Conservation (phyloP, 163 green algal species). For the Scenedesmus sp. region DNA sequence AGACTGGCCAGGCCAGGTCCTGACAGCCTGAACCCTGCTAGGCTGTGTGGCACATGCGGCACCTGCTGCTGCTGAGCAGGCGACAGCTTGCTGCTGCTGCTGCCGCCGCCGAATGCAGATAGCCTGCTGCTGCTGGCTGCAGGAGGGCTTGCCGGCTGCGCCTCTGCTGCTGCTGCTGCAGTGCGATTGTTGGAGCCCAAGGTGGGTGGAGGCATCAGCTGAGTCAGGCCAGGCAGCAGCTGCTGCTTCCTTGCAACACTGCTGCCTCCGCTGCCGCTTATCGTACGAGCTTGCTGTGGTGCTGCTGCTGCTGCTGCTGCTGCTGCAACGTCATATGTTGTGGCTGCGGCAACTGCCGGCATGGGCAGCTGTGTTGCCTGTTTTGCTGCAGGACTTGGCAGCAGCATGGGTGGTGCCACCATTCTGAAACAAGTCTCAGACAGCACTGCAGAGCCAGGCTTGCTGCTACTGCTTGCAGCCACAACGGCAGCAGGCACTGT, state of each 20-base stretch:
- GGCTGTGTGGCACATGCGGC: neutral
- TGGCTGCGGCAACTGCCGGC: neutral
- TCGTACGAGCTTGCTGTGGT: neutral
- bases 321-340: neutral
- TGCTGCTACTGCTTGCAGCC: slow-evolving; percentile 10
- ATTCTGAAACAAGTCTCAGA: neutral
- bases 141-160: neutral
- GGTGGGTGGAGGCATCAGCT: neutral
- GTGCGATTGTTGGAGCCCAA: neutral
- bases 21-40: neutral
- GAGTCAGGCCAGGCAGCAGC: neutral
- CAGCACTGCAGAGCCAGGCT: neutral
- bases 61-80: neutral
- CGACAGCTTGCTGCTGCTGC: neutral
- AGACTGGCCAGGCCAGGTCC: neutral
- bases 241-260: neutral
- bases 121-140: neutral
- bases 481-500: neutral
- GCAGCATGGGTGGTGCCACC: neutral
- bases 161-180: neutral
- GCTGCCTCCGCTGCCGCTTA: neutral
- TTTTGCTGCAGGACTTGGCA: neutral
- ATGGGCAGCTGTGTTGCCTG: neutral
- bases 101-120: neutral
- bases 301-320: slow-evolving; percentile 7